Conservation (phyloP, 2,329 filamentous ascomycete genomes). For the Clarireedia monteithiana region DNA sequence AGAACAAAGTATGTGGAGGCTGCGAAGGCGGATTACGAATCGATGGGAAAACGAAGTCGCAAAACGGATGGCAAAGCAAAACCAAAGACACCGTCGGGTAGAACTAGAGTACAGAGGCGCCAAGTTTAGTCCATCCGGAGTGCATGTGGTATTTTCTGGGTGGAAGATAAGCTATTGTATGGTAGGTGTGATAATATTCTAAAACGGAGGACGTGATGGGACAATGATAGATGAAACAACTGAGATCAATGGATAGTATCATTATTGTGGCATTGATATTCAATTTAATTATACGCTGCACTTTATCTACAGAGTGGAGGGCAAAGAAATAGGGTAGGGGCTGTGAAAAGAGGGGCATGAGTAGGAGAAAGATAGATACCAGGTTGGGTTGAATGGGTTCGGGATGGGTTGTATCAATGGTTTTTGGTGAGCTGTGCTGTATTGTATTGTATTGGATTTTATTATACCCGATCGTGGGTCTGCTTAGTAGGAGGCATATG, state of each 20-base stretch:
- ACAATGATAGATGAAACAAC: not conserved
- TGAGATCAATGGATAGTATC: not conserved
- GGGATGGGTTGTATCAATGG: not conserved
- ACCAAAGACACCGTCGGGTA: not conserved
- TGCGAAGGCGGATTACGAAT: not conserved
- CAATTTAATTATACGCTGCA: too few relatives aligned
- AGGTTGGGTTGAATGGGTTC: too few relatives aligned
- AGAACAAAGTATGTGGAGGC: conserved; percentile 11
- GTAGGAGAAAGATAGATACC: too few relatives aligned
- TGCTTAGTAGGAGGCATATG: too few relatives aligned
- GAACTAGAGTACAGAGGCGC: not conserved
- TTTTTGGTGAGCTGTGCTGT: not conserved
- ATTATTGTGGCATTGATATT: too few relatives aligned
- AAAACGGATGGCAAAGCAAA: not conserved
- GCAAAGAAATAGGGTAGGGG: too few relatives aligned
- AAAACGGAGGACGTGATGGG: not conserved
- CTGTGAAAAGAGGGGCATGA: too few relatives aligned
- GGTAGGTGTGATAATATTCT: not conserved
- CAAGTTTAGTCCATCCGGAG: not conserved
- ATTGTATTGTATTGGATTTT: conserved; percentile 1
- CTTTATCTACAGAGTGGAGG: too few relatives aligned
- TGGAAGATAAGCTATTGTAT: too few relatives aligned
- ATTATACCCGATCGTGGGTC: not conserved
- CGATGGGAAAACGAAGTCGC: not conserved
- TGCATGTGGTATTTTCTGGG: not conserved